phyloP scores from a whole-genome alignment of 2,329 filamentous ascomycete genomes.

The Penicillium sp. region DNA sequence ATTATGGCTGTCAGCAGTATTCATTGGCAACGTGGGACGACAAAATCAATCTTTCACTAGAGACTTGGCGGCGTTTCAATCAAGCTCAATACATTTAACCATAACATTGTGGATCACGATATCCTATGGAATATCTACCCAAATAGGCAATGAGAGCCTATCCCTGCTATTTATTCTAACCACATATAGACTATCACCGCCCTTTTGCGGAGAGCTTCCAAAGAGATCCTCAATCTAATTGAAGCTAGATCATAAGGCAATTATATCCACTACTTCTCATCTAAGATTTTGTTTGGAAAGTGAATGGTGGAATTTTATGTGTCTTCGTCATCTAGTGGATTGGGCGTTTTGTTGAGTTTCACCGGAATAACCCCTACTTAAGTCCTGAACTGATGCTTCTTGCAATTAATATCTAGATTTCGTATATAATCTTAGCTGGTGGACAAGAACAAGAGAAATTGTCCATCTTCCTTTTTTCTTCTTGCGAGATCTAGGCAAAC shows the following conservation, averaged over 20 bases:
- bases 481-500: too few relatives aligned
- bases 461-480: too few relatives aligned
- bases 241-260: not conserved
- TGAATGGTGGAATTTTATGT: conserved; percentile 9
- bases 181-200: not conserved
- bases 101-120: not conserved
- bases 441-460: not conserved
- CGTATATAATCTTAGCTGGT: not conserved
- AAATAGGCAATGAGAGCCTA: not conserved
- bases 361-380: not conserved
- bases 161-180: not conserved
- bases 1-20: not conserved
- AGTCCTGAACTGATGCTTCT: not conserved
- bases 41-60: not conserved
- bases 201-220: not conserved
- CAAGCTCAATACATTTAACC: not conserved
- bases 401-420: not conserved
- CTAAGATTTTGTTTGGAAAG: not conserved
- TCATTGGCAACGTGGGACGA: not conserved
- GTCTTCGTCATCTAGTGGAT: not conserved
- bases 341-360: not conserved
- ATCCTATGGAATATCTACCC: not conserved
- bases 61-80: not conserved
- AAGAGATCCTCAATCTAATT: not conserved
- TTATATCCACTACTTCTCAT: not conserved